These are phyloP conservation scores for Piedraia hortae DNA, from an alignment of 2,329 filamentous ascomycete genomes.

Conservation along the genomic window DNA sequence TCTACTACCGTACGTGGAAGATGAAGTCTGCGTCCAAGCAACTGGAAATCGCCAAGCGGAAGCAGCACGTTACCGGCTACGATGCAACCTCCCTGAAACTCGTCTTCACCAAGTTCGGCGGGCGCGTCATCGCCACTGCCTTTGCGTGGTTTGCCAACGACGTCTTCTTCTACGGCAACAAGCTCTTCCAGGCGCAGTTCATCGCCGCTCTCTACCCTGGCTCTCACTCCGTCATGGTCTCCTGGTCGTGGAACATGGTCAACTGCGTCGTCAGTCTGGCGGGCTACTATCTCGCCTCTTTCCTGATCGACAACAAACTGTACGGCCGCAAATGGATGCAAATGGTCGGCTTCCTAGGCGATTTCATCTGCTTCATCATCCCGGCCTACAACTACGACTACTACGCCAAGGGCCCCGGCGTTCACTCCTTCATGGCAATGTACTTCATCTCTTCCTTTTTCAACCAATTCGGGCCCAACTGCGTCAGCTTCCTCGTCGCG, in stretches of 20 bases:
- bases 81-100: constrained; percentile 57
- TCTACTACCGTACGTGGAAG: constrained; percentile 88
- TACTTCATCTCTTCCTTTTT: constrained; percentile 96
- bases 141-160: constrained; percentile 83
- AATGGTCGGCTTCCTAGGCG: constrained; percentile 74
- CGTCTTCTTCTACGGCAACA: constrained; percentile 98
- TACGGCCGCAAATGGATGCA: constrained; percentile 95
- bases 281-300: constrained; percentile 73
- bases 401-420: constrained; percentile 42
- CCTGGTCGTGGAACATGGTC: constrained; percentile 78
- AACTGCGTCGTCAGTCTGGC: constrained; percentile 66
- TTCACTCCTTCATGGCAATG: constrained; percentile 89
- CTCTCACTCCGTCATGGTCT: constrained; percentile 41
- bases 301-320: constrained; percentile 84
- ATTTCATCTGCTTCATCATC: constrained; percentile 79
- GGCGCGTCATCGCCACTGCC: constrained; percentile 61
- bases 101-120: constrained; percentile 61
- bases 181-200: constrained; percentile 82
- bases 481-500: constrained; percentile 82
- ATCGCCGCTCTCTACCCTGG: constrained; percentile 48
- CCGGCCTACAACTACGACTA: constrained; percentile 71
- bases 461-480: constrained; percentile 96
- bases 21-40: constrained; percentile 75
- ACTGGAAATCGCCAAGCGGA: constrained; percentile 58
- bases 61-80: constrained; percentile 69